These are phyloP conservation scores for Truncatella angustata DNA, from an alignment of 2,329 filamentous ascomycete species.

Conservation along the genomic window DNA sequence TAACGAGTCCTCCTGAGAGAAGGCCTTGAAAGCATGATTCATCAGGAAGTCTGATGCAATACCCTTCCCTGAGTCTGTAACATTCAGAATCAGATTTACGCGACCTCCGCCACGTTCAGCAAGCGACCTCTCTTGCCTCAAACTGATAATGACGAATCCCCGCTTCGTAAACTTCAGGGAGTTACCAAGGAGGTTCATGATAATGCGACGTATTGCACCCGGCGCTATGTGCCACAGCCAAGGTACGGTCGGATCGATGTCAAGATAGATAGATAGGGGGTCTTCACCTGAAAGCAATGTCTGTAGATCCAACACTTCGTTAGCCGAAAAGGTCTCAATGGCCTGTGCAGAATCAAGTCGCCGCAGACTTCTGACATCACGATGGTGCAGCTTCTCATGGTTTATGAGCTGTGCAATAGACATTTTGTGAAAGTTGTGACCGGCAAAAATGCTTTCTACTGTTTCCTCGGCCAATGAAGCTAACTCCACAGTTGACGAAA, in stretches of 20 bases:
- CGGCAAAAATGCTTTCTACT: conserved; percentile 44
- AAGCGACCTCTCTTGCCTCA: conserved; percentile 15
- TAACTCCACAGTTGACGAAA: conserved; percentile 30
- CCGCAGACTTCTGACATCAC: not conserved
- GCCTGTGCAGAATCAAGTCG: not conserved
- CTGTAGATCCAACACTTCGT: not conserved
- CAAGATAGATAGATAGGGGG: conserved; percentile 43
- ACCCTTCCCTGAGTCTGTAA: conserved; percentile 61
- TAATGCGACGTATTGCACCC: conserved; percentile 49
- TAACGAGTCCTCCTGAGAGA: conserved; percentile 58
- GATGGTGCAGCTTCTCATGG: not conserved
- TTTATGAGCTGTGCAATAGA: not conserved
- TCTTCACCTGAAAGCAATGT: not conserved
- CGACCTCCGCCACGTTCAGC: conserved; percentile 12
- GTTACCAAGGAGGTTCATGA: conserved; percentile 64
- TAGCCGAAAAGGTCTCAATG: not conserved
- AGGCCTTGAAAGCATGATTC: conserved; percentile 57
- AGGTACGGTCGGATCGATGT: conserved; percentile 42
- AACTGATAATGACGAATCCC: conserved; percentile 26
- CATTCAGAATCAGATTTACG: conserved; percentile 1
- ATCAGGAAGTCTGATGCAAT: conserved; percentile 59
- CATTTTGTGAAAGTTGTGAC: conserved; percentile 33
- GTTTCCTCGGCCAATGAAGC: conserved; percentile 44
- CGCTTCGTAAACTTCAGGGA: conserved; percentile 57
- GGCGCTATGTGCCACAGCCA: conserved; percentile 58